Conservation (phyloP, 441 rosid genomes). For the Erysimum pusillum region DNA sequence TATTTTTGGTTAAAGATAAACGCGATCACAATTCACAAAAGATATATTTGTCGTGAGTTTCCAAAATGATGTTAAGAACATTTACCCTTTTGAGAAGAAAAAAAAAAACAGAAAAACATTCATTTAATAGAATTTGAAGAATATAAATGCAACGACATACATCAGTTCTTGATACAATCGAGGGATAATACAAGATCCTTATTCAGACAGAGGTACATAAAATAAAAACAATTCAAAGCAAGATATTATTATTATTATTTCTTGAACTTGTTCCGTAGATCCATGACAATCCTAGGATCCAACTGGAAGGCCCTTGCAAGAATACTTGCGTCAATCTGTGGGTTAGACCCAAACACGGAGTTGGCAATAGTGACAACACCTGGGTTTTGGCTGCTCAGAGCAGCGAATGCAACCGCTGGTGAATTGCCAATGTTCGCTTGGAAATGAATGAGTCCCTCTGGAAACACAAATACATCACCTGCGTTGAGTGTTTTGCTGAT, state of each 20-base stretch:
- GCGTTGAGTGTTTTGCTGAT: slow-evolving; percentile 38
- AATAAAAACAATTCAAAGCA: neutral
- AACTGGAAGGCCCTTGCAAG: slow-evolving; percentile 49
- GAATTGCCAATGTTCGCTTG: slow-evolving; percentile 35
- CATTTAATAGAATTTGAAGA: no score
- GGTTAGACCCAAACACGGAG: slow-evolving; percentile 49
- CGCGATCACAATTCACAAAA: no score
- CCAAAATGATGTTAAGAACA: no score
- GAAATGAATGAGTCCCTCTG: slow-evolving; percentile 55
- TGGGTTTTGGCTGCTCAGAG: slow-evolving; percentile 55
- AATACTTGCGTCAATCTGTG: slow-evolving; percentile 33
- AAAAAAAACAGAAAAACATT: no score
- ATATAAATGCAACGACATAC: no score
- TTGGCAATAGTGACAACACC: slow-evolving; percentile 48
- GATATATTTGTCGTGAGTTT: no score
- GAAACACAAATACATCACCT: slow-evolving; percentile 61
- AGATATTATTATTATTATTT: neutral
- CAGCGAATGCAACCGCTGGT: slow-evolving; percentile 48
- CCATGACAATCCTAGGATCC: slow-evolving; percentile 26
- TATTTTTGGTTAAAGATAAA: no score
- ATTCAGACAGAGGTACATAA: neutral
- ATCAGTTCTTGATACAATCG: slow-evolving; percentile 12
- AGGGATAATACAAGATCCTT: slow-evolving; percentile 51
- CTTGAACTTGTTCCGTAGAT: slow-evolving; percentile 41
- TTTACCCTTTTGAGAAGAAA: no score